Evolutionary conservation across 176 grass and related monocot genomes (phyloP).

Genomic region (Ananas comosus): DNA sequence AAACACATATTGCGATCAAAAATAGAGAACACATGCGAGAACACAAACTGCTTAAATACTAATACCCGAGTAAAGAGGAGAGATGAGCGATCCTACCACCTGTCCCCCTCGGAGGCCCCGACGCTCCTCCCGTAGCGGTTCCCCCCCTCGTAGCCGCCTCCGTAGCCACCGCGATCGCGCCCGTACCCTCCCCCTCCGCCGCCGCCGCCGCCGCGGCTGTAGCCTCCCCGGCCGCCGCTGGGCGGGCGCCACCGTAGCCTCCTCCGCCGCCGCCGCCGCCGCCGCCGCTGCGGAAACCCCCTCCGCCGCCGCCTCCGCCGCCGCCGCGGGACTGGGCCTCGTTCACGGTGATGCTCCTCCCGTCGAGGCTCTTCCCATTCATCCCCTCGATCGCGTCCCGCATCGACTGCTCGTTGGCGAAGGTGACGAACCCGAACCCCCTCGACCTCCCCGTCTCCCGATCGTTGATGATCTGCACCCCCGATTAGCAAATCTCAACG

Average conservation of each 20-base stretch:
- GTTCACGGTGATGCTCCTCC: conserved; percentile 74
- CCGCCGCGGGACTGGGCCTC: conserved; percentile 71
- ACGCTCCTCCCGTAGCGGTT: too few species aligned
- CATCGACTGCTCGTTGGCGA: conserved; percentile 94
- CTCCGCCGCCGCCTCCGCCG: conserved; percentile 58
- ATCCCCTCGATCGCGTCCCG: conserved; percentile 93
- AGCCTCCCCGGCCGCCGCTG: not conserved
- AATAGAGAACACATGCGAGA: too few species aligned
- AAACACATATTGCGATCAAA: too few species aligned
- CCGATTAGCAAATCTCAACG: too few species aligned
- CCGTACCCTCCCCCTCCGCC: conserved; percentile 18
- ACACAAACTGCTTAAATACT: too few species aligned
- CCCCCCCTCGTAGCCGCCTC: too few species aligned
- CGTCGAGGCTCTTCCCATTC: conserved; percentile 78
- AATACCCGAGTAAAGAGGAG: too few species aligned
- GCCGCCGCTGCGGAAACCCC: conserved; percentile 30
- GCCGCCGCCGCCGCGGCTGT: conserved; percentile 18
- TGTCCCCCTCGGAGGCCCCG: too few species aligned
- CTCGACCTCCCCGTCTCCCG: conserved; percentile 87
- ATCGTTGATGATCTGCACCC: conserved; percentile 67
- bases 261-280: conserved; percentile 58
- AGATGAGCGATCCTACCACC: too few species aligned
- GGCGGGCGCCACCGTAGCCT: conserved; percentile 27
- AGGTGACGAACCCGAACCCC: conserved; percentile 94
- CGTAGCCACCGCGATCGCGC: too few species aligned